These are phyloP conservation scores for Blastomyces emzantsi DNA, from an alignment of 2,329 filamentous ascomycete genomes.

Conservation along the genomic window DNA sequence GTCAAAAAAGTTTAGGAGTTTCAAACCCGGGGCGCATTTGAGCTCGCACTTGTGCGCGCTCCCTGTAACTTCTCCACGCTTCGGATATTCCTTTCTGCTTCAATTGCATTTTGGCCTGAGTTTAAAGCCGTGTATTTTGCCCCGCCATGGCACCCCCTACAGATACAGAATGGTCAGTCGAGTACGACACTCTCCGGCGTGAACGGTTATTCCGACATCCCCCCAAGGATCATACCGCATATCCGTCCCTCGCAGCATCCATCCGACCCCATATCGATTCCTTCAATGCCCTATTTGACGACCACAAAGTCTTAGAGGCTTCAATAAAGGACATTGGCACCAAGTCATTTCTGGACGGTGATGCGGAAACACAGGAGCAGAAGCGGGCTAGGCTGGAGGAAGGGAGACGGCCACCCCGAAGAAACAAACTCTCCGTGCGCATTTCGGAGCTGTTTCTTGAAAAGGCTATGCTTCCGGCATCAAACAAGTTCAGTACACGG, in stretches of 20 bases:
- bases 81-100: neutral
- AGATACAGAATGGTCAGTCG: conserved; percentile 67
- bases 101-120: neutral
- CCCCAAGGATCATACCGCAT: conserved; percentile 77
- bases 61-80: neutral
- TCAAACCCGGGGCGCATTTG: neutral
- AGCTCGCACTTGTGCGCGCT: neutral
- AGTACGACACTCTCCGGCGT: conserved; percentile 76
- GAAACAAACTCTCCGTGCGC: conserved; percentile 68
- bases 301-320: conserved; percentile 62
- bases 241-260: conserved; percentile 76
- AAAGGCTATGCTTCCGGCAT: conserved; percentile 66
- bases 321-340: conserved; percentile 82
- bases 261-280: conserved; percentile 89
- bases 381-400: conserved; percentile 42
- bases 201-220: conserved; percentile 85
- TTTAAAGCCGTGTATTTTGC: neutral
- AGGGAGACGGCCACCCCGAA: conserved; percentile 42
- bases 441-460: conserved; percentile 76
- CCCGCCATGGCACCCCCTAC: conserved; percentile 49
- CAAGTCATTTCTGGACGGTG: conserved; percentile 77
- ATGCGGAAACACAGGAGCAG: conserved; percentile 38
- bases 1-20: neutral
- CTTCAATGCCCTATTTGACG: conserved; percentile 81
- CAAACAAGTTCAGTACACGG: conserved; percentile 70